Evolutionary conservation across 352 stramenopile genomes (phyloP).

Genomic region (Globisporangium viniferum): DNA sequence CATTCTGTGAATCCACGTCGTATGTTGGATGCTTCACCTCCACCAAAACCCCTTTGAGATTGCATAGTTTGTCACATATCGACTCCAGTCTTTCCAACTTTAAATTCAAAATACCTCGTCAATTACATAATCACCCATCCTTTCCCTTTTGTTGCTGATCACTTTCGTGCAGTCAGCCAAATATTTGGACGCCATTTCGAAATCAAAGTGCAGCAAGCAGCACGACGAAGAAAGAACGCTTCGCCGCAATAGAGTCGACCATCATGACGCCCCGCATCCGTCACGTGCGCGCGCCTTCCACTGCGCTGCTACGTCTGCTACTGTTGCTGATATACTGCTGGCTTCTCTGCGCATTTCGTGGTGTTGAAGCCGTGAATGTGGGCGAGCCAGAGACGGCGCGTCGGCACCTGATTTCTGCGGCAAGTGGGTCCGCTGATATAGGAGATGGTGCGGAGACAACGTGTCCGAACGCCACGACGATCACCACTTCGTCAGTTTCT

Average conservation of each 20-base stretch:
- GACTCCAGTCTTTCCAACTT: not conserved
- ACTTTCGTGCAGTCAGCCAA: not conserved
- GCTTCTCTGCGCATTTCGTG: not conserved
- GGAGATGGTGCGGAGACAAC: not conserved
- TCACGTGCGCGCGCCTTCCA: not conserved
- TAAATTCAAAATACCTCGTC: not conserved
- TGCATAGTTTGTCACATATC: not conserved
- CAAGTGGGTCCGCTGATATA: constrained; percentile 3
- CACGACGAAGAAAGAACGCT: not conserved
- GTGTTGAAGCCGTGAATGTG: constrained; percentile 10
- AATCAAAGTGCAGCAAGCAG: not conserved
- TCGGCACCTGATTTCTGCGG: constrained; percentile 10
- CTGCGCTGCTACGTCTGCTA: not conserved
- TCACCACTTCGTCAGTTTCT: not conserved
- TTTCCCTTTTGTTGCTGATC: not conserved
- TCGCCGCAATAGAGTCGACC: not conserved
- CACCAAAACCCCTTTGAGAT: not conserved
- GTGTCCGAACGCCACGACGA: constrained; percentile 16
- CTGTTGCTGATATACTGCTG: not conserved
- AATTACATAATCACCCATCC: not conserved
- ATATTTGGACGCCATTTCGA: not conserved
- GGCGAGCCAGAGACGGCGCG: constrained; percentile 5
- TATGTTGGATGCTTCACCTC: not conserved
- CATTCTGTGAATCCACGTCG: not conserved
- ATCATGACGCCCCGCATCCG: not conserved